Evolutionary conservation across 495 filamentous ascomycete species (phyloP).

Genomic region (Trichoderma asperelloides): DNA sequence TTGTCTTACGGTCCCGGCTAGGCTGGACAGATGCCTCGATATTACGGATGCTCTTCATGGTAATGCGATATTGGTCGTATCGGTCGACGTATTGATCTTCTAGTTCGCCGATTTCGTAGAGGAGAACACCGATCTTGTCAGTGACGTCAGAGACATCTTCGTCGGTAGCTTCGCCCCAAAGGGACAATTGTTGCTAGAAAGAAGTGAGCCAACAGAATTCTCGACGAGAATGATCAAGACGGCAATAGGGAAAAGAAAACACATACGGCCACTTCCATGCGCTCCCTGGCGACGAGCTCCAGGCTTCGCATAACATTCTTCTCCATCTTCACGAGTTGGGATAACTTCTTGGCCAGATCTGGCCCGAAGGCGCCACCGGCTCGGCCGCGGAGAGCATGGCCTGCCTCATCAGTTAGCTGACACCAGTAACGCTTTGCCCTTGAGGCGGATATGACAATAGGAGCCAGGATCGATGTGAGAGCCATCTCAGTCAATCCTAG

Average conservation of each 20-base stretch:
- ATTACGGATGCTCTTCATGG: constrained; percentile 97
- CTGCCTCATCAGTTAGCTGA: constrained; percentile 34
- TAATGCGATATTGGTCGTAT: constrained; percentile 98
- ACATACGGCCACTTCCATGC: constrained; percentile 91
- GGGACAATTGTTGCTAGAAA: constrained; percentile 85
- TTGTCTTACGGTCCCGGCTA: constrained; percentile 78
- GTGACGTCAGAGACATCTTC: constrained; percentile 98
- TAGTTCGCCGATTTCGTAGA: constrained; percentile 97
- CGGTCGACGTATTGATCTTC: constrained; percentile 97
- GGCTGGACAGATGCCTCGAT: constrained; percentile 98
- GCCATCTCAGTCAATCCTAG: neutral
- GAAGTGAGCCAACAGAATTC: constrained; percentile 20
- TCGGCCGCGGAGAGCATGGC: constrained; percentile 87
- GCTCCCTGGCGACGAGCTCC: constrained; percentile 86
- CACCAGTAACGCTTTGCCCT: neutral
- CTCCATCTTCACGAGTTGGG: constrained; percentile 98
- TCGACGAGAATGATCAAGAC: neutral
- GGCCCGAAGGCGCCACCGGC: constrained; percentile 91
- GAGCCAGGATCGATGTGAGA: neutral
- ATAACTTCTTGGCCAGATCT: constrained; percentile 92
- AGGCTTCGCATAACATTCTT: constrained; percentile 99
- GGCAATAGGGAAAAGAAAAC: constrained; percentile 22
- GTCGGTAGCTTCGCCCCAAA: constrained; percentile 95
- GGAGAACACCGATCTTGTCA: constrained; percentile 93
- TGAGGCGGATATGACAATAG: neutral